Evolutionary conservation across 1,284 basidiomycete genomes (phyloP), one percentile per base, ranked within the genome.

Genomic region (Marasmius fiardii): DNA sequence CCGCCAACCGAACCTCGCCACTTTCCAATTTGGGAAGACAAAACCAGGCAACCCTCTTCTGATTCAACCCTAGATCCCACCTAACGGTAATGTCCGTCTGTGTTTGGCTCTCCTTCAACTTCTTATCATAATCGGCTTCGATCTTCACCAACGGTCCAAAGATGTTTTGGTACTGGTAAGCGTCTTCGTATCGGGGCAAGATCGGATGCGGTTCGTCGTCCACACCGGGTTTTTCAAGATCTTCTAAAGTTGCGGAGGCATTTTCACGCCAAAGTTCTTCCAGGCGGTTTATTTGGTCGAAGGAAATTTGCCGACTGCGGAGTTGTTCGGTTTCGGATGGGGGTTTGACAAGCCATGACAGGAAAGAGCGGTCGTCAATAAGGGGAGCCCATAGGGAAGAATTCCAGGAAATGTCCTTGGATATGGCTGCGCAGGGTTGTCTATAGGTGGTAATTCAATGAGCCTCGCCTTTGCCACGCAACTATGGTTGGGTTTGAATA

Each of bases 201-300:
- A 99, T 93, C 1, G 90, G 85, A 69, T 96, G 93, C 14, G 96
- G 95, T 67, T 98, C 96, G 69, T 98, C 95, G 66, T 98, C 95
- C 0, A 95, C 92, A 1, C 95, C 94, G 1, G 93, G 93, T 66
- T 97, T 95, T 69, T 98, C 96, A 12, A 99, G 83, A 68, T 99
- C 97, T 67, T 97, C 95, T 10, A 99, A 81, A 1, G 92, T 97
- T 2, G 97, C 97, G 63, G 82, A 86, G 3, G 94, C 90, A 64
- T 99, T 95, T 55, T 99, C 97, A 59, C 96, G 88, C 97, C 97
- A 99, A 35, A 99, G 75, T 65, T 99, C 97, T 70, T 99, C 97
- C 33, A 99, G 83, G 52, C 93, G 90, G 67, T 96, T 96, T 69
- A 99, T 98, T 72, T 99, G 96, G 53, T 90, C 86, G 67, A 98